These are phyloP conservation scores for Phytophthora citricola DNA, from an alignment of 352 stramenopile genomes.

Conservation along the genomic window DNA sequence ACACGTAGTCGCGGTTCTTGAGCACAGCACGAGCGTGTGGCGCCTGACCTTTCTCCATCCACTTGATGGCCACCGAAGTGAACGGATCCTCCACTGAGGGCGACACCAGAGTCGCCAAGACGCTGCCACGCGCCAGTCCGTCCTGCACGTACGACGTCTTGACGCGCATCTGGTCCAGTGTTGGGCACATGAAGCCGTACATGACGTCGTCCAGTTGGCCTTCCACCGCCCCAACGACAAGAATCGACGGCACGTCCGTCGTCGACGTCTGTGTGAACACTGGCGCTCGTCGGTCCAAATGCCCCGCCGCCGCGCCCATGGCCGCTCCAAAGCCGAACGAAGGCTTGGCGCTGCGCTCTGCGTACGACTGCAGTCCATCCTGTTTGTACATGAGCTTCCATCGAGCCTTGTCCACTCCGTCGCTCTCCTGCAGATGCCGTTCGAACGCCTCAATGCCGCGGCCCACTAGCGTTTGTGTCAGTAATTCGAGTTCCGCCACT, in stretches of 20 bases:
- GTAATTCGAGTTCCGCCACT: constrained; percentile 25
- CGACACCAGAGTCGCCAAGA: constrained; percentile 43
- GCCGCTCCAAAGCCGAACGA: constrained; percentile 16
- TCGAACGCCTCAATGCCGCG: constrained; percentile 48
- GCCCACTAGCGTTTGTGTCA: constrained; percentile 37
- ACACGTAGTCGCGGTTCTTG: constrained; percentile 64
- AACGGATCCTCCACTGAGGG: constrained; percentile 48
- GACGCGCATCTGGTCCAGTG: constrained; percentile 46
- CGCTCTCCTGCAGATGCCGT: constrained; percentile 17
- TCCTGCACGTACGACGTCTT: constrained; percentile 54
- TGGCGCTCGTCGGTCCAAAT: constrained; percentile 18
- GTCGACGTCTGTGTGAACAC: constrained; percentile 17
- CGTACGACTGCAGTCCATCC: constrained; percentile 37
- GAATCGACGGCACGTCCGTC: constrained; percentile 21
- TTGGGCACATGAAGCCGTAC: constrained; percentile 38
- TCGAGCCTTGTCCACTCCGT: constrained; percentile 27
- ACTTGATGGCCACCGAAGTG: constrained; percentile 50
- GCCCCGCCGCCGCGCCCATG: constrained; percentile 16
- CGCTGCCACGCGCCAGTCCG: constrained; percentile 38
- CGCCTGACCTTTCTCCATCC: constrained; percentile 45
- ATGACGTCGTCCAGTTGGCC: constrained; percentile 53
- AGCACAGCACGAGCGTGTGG: constrained; percentile 39
- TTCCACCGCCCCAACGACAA: constrained; percentile 40
- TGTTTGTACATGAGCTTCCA: constrained; percentile 49
- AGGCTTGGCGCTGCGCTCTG: constrained; percentile 22